Evolutionary conservation across 306 rosid genomes (phyloP), one percentile per base, ranked within the genome.

Genomic region (Ormosia semicastrata): DNA sequence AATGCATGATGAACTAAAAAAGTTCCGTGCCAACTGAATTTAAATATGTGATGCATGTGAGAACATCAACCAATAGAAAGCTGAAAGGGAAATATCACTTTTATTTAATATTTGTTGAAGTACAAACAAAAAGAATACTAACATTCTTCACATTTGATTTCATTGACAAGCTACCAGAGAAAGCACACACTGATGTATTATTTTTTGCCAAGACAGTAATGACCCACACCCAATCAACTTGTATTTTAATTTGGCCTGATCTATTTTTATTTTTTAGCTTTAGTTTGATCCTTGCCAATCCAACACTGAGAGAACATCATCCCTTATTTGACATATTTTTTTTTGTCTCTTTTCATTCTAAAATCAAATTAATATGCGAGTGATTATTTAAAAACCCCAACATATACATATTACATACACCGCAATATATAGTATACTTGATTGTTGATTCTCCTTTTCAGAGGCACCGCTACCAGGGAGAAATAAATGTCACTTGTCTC

Each of bases 401-500:
- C 3, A 76, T 10, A 39, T 11, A 68, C 4, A 36, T 36, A 36
- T 36, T 2, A 36, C 39, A 36, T 4, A 36, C 15, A 7, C 15
- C 18, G 52, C 58, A 15, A 47, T 1, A 46, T 14, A 5, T 30
- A 41, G 15, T 0, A 43, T 29, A 36, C 4, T 36, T 36, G 39
- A 36, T 36, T 36, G 4, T 3, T 14, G 37, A 74, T 67, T 77
- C 50, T 57, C 69, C 62, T 32, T 68, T 40, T 54, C 47, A 66
- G 71, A 76, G 41, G 49, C 80, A 46, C 4, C 37, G n/a, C 43
- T 57, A 54, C 40, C 53, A 29, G 4, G 71, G 69, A 76, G 73
- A 82, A 49, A 56, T 36, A 49, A 7, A 80, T 2, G 67, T 88
- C 87, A 89, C 91, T 91, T 91, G 83, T 91, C 94, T 84, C 97